These are phyloP conservation scores for Clarkia xantiana DNA, from an alignment of 345 rosid genomes.

Conservation along the genomic window DNA sequence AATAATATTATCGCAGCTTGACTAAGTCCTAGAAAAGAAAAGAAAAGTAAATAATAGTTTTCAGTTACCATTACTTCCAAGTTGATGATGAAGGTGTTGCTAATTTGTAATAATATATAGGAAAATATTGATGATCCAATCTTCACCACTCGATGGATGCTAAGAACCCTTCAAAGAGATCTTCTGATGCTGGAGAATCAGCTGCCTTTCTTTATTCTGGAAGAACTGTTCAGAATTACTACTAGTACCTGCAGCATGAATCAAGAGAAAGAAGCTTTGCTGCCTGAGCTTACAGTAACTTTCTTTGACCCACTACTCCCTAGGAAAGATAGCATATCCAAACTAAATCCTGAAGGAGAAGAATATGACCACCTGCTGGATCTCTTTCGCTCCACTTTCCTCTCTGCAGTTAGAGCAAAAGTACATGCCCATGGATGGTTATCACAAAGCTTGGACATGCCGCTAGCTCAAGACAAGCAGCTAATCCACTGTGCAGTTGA, in stretches of 20 bases:
- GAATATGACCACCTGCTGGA: slow-evolving; percentile 6
- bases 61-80: too few relatives aligned
- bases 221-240: slow-evolving; percentile 2
- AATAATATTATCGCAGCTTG: too few relatives aligned
- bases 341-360: not conserved
- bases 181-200: slow-evolving; percentile 13
- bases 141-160: slow-evolving; percentile 9
- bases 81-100: too few relatives aligned
- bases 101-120: too few relatives aligned
- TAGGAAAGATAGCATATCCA: not conserved
- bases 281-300: slow-evolving; percentile 1
- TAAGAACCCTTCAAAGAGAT: slow-evolving; percentile 9
- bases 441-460: not conserved
- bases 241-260: too few relatives aligned
- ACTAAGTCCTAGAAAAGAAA: too few relatives aligned
- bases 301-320: slow-evolving; percentile 12
- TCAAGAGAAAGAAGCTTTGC: slow-evolving; percentile 1
- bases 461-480: slow-evolving; percentile 4
- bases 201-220: slow-evolving; percentile 8
- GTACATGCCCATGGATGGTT: not conserved
- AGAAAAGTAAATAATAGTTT: too few relatives aligned
- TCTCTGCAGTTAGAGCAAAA: slow-evolving; percentile 1
- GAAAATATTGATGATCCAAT: slow-evolving; percentile 8
- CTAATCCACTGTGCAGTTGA: slow-evolving; percentile 6
- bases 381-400: slow-evolving; percentile 11